phyloP scores from a whole-genome alignment of 192 early-diverging fungal species.

The Chytriomyces sp. region DNA sequence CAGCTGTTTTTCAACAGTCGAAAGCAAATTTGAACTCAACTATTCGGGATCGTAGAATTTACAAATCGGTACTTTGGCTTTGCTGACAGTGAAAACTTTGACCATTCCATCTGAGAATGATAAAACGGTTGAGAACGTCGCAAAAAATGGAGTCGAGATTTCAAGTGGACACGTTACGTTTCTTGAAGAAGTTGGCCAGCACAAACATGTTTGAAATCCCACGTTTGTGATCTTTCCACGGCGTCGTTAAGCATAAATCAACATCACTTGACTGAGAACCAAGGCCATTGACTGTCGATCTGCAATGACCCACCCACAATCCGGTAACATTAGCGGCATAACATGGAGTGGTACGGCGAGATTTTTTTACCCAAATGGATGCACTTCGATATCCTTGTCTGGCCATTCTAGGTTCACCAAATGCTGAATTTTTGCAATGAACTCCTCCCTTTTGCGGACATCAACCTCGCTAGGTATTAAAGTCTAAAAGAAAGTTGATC shows the following conservation, averaged over 20 bases:
- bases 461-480: slow-evolving; percentile 1
- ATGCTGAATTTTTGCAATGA: slow-evolving; percentile 80
- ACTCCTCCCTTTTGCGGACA: slow-evolving; percentile 33
- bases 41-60: slow-evolving; percentile 87
- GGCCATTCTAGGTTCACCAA: slow-evolving; percentile 86
- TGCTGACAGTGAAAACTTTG: slow-evolving; percentile 75
- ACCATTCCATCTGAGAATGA: slow-evolving; percentile 77
- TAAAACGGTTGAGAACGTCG: background rate
- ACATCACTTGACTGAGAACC: slow-evolving; percentile 86
- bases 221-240: slow-evolving; percentile 75
- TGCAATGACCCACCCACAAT: slow-evolving; percentile 31
- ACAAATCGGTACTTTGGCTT: slow-evolving; percentile 93
- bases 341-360: background rate
- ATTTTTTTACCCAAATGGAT: slow-evolving; percentile 81
- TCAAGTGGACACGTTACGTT: slow-evolving; percentile 51
- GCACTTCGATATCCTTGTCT: slow-evolving; percentile 71
- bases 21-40: slow-evolving; percentile 33
- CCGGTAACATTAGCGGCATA: slow-evolving; percentile 11
- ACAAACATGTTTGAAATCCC: slow-evolving; percentile 67
- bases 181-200: slow-evolving; percentile 73
- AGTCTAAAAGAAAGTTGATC: background rate
- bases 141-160: background rate
- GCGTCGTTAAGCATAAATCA: slow-evolving; percentile 90
- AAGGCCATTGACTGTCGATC: slow-evolving; percentile 87
- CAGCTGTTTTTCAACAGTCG: background rate